phyloP scores from a whole-genome alignment of 1,139 yeast species.

The Geotrichum aggregatum region DNA sequence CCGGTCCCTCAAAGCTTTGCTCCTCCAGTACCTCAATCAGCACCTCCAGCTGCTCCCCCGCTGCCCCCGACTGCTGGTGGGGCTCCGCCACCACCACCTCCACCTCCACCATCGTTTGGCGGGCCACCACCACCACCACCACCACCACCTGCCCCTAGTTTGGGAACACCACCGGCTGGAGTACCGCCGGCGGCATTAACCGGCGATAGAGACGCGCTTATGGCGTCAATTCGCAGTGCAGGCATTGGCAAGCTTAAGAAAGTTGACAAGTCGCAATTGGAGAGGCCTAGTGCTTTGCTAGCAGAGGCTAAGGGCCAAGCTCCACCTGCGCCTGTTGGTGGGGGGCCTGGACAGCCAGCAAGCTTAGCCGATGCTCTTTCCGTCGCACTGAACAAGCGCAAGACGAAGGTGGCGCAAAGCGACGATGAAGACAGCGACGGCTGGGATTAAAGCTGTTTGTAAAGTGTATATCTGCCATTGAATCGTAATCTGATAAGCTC shows the following conservation, averaged over 20 bases:
- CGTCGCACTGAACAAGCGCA: constrained; percentile 76
- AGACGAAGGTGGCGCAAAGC: constrained; percentile 74
- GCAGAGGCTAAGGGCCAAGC: constrained; percentile 69
- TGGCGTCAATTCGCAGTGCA: constrained; percentile 81
- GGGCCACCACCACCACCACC: constrained; percentile 37
- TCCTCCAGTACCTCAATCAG: constrained; percentile 37
- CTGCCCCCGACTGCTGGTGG: constrained; percentile 27
- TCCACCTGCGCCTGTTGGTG: constrained; percentile 29
- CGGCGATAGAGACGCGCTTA: constrained; percentile 69
- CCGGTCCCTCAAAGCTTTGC: constrained; percentile 34
- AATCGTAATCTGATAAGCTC: background rate
- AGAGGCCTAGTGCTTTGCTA: constrained; percentile 65
- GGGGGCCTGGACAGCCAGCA: constrained; percentile 48
- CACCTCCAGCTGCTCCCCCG: constrained; percentile 41
- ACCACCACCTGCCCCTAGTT: constrained; percentile 43
- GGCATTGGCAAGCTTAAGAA: constrained; percentile 45
- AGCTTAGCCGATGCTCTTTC: constrained; percentile 83
- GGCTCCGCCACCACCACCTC: constrained; percentile 25
- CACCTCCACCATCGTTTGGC: constrained; percentile 26
- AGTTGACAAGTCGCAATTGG: constrained; percentile 79
- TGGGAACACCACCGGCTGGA: constrained; percentile 36
- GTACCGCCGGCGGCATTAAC: constrained; percentile 37
- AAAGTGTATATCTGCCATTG: background rate
- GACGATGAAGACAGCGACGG: constrained; percentile 84
- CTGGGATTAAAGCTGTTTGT: constrained; percentile 43